These are phyloP conservation scores for Casaregolazyma lundiana DNA, from an alignment of 1,139 yeast species.

Conservation along the genomic window DNA sequence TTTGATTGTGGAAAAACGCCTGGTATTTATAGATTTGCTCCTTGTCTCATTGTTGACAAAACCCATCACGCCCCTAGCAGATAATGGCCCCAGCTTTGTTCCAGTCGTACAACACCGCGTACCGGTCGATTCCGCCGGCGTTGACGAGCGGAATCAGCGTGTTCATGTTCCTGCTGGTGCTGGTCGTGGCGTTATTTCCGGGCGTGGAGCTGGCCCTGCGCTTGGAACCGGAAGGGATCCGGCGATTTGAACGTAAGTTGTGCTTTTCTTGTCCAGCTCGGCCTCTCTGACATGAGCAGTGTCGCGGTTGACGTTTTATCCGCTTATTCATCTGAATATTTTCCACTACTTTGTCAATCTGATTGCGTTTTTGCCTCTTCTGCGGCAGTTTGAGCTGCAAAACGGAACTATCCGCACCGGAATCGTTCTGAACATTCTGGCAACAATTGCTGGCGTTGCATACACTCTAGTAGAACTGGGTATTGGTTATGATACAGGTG, in stretches of 20 bases:
- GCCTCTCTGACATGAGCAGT: too few species aligned
- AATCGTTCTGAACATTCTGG: slow-evolving; percentile 65
- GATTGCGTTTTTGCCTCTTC: slow-evolving; percentile 58
- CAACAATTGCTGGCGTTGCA: slow-evolving; percentile 65
- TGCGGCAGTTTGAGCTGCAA: slow-evolving; percentile 57
- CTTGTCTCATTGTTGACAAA: too few species aligned
- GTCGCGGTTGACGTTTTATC: slow-evolving; percentile 68
- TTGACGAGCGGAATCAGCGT: slow-evolving; percentile 59
- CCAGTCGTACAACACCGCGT: slow-evolving; percentile 15
- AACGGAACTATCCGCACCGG: slow-evolving; percentile 92
- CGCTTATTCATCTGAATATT: slow-evolving; percentile 59
- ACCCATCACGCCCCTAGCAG: too few species aligned
- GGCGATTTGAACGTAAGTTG: slow-evolving; percentile 43
- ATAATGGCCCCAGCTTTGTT: slow-evolving; percentile 8
- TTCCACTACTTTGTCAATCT: slow-evolving; percentile 63
- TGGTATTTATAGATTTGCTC: too few species aligned
- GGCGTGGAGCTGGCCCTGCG: slow-evolving; percentile 37
- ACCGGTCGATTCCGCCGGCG: slow-evolving; percentile 44
- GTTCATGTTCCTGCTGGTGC: slow-evolving; percentile 44
- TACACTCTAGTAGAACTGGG: slow-evolving; percentile 55
- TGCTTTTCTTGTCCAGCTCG: too few species aligned
- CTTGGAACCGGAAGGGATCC: slow-evolving; percentile 55
- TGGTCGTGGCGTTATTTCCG: slow-evolving; percentile 31
- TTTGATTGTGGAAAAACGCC: too few species aligned
- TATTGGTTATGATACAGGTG: slow-evolving; percentile 51